Evolutionary conservation across 768 basidiomycete species (phyloP).

Genomic region (Nidularia sp.): DNA sequence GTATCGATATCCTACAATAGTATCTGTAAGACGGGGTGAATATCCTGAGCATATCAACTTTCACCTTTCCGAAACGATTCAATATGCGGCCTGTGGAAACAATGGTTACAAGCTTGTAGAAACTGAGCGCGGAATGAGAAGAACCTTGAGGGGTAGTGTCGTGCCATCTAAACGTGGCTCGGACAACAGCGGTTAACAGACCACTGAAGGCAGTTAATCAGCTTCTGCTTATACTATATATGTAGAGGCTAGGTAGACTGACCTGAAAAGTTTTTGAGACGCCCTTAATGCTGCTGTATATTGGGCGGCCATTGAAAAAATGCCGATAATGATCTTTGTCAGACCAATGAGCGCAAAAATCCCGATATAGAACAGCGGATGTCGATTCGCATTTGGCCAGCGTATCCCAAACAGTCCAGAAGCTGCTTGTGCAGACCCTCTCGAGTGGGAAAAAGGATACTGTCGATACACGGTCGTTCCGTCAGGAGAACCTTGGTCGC

Average conservation of each 20-base stretch:
- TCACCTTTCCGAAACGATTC: conserved; percentile 76
- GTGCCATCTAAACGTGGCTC: conserved; percentile 82
- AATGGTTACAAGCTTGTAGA: neutral
- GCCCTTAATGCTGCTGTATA: conserved; percentile 48
- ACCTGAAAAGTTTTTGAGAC: conserved; percentile 32
- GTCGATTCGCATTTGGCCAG: conserved; percentile 43
- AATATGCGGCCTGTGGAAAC: conserved; percentile 63
- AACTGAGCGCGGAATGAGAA: neutral
- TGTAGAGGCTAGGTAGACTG: conserved; percentile 3
- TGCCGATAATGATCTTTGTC: conserved; percentile 36
- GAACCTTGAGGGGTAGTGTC: conserved; percentile 78
- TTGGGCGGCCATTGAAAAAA: conserved; percentile 43
- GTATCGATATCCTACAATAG: conserved; percentile 73
- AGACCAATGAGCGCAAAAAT: conserved; percentile 57
- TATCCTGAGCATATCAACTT: conserved; percentile 4
- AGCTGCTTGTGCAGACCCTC: too few species aligned
- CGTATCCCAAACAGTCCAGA: conserved; percentile 11
- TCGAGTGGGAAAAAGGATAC: too few species aligned
- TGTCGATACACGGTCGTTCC: too few species aligned
- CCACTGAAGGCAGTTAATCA: neutral
- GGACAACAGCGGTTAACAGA: conserved; percentile 65
- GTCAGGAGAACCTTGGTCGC: too few species aligned
- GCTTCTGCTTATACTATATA: too few species aligned
- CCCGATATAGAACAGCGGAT: conserved; percentile 63
- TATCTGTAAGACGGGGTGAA: neutral